A percentile compares a stretch with the other conserved stretches of the same genome.
phyloP scores from a whole-genome alignment of 257 asterid species.

The Forsythia viridissima region DNA sequence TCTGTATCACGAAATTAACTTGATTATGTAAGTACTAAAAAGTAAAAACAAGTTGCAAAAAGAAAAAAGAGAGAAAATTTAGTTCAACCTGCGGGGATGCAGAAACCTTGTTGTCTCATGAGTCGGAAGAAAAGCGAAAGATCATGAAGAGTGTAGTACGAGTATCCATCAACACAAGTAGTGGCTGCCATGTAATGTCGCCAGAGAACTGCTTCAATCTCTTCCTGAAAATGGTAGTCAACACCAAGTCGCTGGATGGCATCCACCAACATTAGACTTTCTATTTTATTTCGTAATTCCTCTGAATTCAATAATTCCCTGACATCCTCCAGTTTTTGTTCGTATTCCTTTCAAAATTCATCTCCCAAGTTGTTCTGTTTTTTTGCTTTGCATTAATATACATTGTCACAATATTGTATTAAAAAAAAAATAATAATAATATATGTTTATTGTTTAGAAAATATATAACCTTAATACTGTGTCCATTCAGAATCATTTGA shows the following conservation, averaged over 20 bases:
- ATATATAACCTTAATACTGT: neutral
- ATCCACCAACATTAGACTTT: conserved; percentile 28
- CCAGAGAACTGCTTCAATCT: conserved; percentile 13
- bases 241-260: conserved; percentile 30
- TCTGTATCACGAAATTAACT: conserved; percentile 18
- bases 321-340: conserved; percentile 16
- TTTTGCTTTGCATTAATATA: neutral
- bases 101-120: conserved; percentile 26
- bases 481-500: neutral
- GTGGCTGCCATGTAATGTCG: neutral
- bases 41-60: too few relatives aligned
- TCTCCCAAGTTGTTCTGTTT: neutral
- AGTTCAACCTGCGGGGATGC: conserved; percentile 13
- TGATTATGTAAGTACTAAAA: too few relatives aligned
- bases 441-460: too few relatives aligned
- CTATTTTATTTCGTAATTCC: conserved; percentile 5
- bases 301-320: conserved; percentile 4
- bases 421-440: too few relatives aligned
- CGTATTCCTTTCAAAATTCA: neutral
- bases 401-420: too few relatives aligned
- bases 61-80: too few relatives aligned
- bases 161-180: neutral
- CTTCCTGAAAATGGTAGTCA: conserved; percentile 25
- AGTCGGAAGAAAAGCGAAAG: conserved; percentile 28
- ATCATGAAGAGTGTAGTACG: neutral